Evolutionary conservation across 306 rosid genomes (phyloP).

Genomic region (Vigna nakashimae): DNA sequence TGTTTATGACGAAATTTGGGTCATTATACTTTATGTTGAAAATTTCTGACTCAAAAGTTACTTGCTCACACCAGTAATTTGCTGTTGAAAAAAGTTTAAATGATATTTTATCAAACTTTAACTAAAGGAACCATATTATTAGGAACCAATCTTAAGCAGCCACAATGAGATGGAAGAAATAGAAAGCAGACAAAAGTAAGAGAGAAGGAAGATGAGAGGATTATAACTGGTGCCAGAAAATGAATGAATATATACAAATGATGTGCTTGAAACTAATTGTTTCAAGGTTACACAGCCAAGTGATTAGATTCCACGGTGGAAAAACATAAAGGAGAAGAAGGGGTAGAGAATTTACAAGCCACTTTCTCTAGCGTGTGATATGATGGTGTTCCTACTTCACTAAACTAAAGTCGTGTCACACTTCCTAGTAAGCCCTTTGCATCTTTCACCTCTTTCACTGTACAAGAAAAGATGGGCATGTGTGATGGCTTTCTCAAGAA

Average conservation of each 20-base stretch:
- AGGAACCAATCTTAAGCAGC: not conserved
- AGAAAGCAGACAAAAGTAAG: not conserved
- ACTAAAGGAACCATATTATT: not conserved
- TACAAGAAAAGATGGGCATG: slow-evolving; percentile 45
- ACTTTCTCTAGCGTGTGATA: slow-evolving; percentile 45
- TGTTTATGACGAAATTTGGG: slow-evolving; percentile 1
- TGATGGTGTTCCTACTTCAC: slow-evolving; percentile 45
- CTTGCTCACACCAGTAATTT: not conserved
- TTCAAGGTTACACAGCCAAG: slow-evolving; percentile 50
- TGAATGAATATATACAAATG: slow-evolving; percentile 49
- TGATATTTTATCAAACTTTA: not conserved
- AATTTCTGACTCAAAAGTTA: not conserved
- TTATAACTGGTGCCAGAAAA: slow-evolving; percentile 17
- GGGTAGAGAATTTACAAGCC: slow-evolving; percentile 51
- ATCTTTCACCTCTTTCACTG: slow-evolving; percentile 44
- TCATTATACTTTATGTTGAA: not conserved
- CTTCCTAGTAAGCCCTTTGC: slow-evolving; percentile 44
- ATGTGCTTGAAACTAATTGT: slow-evolving; percentile 41
- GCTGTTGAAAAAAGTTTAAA: not conserved
- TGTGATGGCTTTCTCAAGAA: slow-evolving; percentile 51
- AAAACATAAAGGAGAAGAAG: slow-evolving; percentile 41
- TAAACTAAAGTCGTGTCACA: slow-evolving; percentile 47
- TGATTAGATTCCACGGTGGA: slow-evolving; percentile 42
- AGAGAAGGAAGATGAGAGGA: slow-evolving; percentile 18
- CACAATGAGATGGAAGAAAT: not conserved